Evolutionary conservation across 2,329 filamentous ascomycete species (phyloP), one percentile per base, ranked within the genome.

Genomic region (Anisogramma anomala): DNA sequence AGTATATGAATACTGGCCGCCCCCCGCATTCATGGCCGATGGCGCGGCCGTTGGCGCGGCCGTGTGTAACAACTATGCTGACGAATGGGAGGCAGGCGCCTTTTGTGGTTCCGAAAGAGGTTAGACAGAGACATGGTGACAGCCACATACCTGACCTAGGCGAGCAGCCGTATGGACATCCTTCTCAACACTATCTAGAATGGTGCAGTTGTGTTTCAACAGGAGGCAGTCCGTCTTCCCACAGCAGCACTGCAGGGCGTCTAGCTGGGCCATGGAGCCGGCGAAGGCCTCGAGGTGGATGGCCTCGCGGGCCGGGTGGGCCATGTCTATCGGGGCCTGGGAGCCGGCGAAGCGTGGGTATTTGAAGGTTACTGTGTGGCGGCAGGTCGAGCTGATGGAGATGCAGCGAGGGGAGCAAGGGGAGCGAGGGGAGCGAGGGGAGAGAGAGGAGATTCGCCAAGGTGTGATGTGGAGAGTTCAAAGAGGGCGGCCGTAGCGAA

Each of bases 131-230:
- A 15, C 19, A 31, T 22, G 20, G 19, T 18, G 27, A 18, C 33
- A 28, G 20, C 11, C 25, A 47, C 84, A 58, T 81, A 95, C 89
- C 83, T 95, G 84, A 50, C 91, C 91, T 53, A 95, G 73, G 58
- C 82, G 74, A 36, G 87, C 91, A 30, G 91, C 91, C 39, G 77
- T 85, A 53, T 80, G 79, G 40, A 95, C 83, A 64, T 95, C 85
- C 53, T 81, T 82, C 63, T 96, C 89, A 49, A 96, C 72, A 47
- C 76, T 81, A 52, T 85, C 79, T 34, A 96, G 70, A 48, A 86
- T 71, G 33, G 73, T 71, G 59, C 79, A 80, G 63, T 89, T 95
- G 63, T 88, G 81, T 60, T 76, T 77, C 48, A 95, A 71, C 58
- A 83, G 85, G 51, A 79, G 73, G 62, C 89, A 96, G 54, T 86